A percentile compares a stretch with the other conserved stretches of the same genome.
These are phyloP conservation scores for Ziziphus jujuba DNA, from an alignment of 306 rosid species.

Conservation along the genomic window DNA sequence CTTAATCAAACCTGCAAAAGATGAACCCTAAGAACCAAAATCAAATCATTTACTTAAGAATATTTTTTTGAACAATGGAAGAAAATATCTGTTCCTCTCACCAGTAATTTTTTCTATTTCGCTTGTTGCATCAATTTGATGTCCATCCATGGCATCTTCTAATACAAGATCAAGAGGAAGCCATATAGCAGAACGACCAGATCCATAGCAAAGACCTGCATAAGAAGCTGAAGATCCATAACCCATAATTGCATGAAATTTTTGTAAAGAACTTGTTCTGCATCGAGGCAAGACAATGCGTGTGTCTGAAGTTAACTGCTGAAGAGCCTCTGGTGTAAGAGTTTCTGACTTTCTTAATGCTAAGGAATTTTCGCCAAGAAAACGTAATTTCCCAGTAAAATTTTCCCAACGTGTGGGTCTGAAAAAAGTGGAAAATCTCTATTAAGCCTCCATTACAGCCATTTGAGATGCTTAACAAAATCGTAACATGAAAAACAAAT, in stretches of 20 bases:
- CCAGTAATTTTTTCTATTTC: conserved; percentile 78
- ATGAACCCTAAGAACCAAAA: no score
- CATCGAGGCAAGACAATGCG: conserved; percentile 50
- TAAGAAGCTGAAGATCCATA: conserved; percentile 74
- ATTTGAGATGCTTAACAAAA: conserved; percentile 1
- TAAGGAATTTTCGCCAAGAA: conserved; percentile 68
- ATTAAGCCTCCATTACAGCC: conserved; percentile 16
- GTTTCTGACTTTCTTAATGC: conserved; percentile 64
- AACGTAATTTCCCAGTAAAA: conserved; percentile 58
- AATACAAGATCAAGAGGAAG: conserved; percentile 89
- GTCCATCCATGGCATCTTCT: conserved; percentile 98
- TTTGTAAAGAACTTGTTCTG: conserved; percentile 58
- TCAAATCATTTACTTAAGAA: conserved; percentile 15
- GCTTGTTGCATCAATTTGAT: conserved; percentile 85
- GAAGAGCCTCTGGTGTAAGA: conserved; percentile 56
- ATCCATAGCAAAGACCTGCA: conserved; percentile 68
- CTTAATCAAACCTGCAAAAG: conserved; percentile 68
- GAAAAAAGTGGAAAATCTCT: conserved; percentile 24
- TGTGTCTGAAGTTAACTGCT: conserved; percentile 57
- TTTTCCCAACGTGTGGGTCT: conserved; percentile 79
- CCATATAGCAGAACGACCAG: conserved; percentile 81
- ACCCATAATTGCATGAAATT: conserved; percentile 66
- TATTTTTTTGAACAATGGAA: conserved; percentile 1
- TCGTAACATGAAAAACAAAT: background rate
- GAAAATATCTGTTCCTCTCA: conserved; percentile 28